phyloP scores from a whole-genome alignment of 805 yeast genomes.

The Kodamaea lidongshanica region DNA sequence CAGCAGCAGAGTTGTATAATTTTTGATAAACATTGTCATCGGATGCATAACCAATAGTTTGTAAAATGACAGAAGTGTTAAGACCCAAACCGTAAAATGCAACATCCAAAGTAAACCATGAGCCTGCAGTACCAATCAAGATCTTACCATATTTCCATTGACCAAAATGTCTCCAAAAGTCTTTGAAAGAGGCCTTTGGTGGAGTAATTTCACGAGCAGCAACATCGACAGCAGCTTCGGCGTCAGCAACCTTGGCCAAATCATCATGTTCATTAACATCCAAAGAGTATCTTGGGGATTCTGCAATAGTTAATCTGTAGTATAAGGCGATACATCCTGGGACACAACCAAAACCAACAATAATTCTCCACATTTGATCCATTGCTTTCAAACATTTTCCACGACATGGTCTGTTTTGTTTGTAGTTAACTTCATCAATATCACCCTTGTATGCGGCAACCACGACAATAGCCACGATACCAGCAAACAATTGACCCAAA shows the following conservation, averaged over 20 bases:
- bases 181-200: slow-evolving; percentile 76
- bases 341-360: slow-evolving; percentile 84
- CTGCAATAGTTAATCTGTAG: slow-evolving; percentile 91
- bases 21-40: slow-evolving; percentile 61
- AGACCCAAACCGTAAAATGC: slow-evolving; percentile 87
- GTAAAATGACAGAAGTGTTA: slow-evolving; percentile 72
- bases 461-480: slow-evolving; percentile 71
- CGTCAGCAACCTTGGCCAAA: slow-evolving; percentile 47
- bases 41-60: slow-evolving; percentile 79
- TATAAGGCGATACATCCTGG: slow-evolving; percentile 82
- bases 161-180: slow-evolving; percentile 65
- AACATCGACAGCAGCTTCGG: slow-evolving; percentile 37
- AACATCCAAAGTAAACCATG: slow-evolving; percentile 87
- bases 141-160: slow-evolving; percentile 87
- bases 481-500: slow-evolving; percentile 88
- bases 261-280: slow-evolving; percentile 62
- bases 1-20: slow-evolving; percentile 76
- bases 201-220: slow-evolving; percentile 41
- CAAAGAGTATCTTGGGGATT: slow-evolving; percentile 85
- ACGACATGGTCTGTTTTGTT: slow-evolving; percentile 49
- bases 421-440: slow-evolving; percentile 44
- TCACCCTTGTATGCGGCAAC: slow-evolving; percentile 71
- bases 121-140: slow-evolving; percentile 81
- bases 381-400: slow-evolving; percentile 65
- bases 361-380: slow-evolving; percentile 93